phyloP scores from a whole-genome alignment of 2,329 filamentous ascomycete genomes.

The Aureobasidium sp. region DNA sequence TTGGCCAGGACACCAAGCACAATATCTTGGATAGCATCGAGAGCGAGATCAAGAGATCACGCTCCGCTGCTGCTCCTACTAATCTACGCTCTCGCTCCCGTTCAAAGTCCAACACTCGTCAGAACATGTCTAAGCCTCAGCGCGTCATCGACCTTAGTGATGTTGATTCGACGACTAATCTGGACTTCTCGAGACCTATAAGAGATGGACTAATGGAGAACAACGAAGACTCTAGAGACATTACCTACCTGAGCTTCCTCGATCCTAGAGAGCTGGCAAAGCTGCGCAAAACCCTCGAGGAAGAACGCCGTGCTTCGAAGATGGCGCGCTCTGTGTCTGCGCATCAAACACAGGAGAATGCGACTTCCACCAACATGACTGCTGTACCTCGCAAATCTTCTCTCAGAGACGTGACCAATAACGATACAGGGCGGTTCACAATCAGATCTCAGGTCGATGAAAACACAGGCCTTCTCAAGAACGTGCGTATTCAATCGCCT shows the following conservation, averaged over 20 bases:
- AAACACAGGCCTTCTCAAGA: conserved; percentile 23
- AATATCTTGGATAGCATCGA: conserved; percentile 20
- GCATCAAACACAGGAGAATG: conserved; percentile 22
- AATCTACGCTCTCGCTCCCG: conserved; percentile 12
- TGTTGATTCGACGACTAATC: conserved; percentile 17
- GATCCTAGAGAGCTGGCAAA: conserved; percentile 44
- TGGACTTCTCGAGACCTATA: conserved; percentile 13
- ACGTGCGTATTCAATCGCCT: conserved; percentile 28
- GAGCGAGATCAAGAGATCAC: conserved; percentile 21
- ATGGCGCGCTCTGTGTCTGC: conserved; percentile 24
- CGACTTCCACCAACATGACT: conserved; percentile 31
- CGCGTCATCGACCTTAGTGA: conserved; percentile 16
- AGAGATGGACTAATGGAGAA: conserved; percentile 16
- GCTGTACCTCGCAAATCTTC: conserved; percentile 45
- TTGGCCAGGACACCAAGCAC: conserved; percentile 14
- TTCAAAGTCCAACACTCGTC: conserved; percentile 16
- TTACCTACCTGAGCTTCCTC: conserved; percentile 48
- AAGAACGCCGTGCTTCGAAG: conserved; percentile 40
- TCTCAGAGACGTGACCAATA: conserved; percentile 40
- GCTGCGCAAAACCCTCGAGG: conserved; percentile 47
- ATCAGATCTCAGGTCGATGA: conserved; percentile 16
- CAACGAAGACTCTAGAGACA: conserved; percentile 24
- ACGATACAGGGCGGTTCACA: conserved; percentile 25
- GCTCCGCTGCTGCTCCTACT: conserved; percentile 13
- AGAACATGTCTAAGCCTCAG: neutral